phyloP scores from a whole-genome alignment of 768 basidiomycete genomes.

The Psilocybe azurescens region DNA sequence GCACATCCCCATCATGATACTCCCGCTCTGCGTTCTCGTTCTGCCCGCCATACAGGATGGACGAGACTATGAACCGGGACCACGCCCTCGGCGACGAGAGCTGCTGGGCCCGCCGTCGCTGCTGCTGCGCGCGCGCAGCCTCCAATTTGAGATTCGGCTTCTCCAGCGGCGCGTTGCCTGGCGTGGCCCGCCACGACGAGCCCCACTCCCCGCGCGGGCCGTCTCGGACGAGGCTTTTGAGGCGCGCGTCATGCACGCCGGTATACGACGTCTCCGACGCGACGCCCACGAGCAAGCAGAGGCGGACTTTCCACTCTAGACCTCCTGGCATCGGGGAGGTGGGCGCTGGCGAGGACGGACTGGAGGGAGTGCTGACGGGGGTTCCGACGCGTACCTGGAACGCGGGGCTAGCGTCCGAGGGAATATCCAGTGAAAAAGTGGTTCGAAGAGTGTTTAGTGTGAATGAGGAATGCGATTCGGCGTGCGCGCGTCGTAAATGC shows the following conservation, averaged over 20 bases:
- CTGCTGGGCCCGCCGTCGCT: constrained; percentile 5
- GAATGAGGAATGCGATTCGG: constrained; percentile 84
- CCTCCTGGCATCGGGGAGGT: constrained; percentile 60
- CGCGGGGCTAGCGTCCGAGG: constrained; percentile 87
- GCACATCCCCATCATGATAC: constrained; percentile 65
- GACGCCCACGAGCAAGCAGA: constrained; percentile 86
- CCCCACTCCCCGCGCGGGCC: constrained; percentile 77
- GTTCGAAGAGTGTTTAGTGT: constrained; percentile 75
- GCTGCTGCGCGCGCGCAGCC: constrained; percentile 17
- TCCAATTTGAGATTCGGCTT: constrained; percentile 37
- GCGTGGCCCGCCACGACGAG: constrained; percentile 63
- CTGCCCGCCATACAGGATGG: constrained; percentile 32
- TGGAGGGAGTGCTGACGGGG: constrained; percentile 14
- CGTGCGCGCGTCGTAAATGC: constrained; percentile 76
- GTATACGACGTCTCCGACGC: constrained; percentile 49
- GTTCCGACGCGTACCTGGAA: constrained; percentile 70
- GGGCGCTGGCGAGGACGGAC: constrained; percentile 14
- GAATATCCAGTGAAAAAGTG: constrained; percentile 91
- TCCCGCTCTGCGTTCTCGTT: constrained; percentile 46
- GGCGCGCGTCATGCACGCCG: constrained; percentile 55
- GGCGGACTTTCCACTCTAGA: constrained; percentile 86
- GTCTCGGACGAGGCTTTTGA: constrained; percentile 60
- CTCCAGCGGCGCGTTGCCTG: constrained; percentile 65
- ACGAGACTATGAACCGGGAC: constrained; percentile 42
- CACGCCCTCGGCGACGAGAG: constrained; percentile 38